These are phyloP conservation scores for Xylogone sp. DNA, from an alignment of 2,329 filamentous ascomycete genomes.

Conservation along the genomic window DNA sequence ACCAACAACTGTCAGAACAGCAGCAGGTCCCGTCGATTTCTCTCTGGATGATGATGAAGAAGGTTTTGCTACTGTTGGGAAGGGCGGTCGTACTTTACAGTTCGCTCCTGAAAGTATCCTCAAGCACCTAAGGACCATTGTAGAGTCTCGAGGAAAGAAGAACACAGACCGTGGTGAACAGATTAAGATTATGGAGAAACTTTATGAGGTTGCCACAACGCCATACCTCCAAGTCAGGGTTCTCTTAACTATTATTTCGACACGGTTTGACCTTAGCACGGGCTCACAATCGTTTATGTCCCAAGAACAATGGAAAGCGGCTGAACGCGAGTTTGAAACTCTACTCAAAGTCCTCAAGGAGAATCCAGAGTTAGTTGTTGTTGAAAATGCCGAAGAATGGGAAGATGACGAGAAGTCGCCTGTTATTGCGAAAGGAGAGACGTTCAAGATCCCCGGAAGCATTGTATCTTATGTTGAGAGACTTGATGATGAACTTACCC, in stretches of 20 bases:
- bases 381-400: slow-evolving; percentile 95
- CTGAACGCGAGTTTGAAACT: slow-evolving; percentile 77
- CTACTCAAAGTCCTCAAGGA: slow-evolving; percentile 77
- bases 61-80: slow-evolving; percentile 84
- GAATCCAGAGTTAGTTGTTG: slow-evolving; percentile 76
- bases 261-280: slow-evolving; percentile 87
- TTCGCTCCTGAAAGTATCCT: slow-evolving; percentile 98
- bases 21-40: slow-evolving; percentile 46
- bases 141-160: slow-evolving; percentile 97
- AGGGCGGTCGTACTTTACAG: slow-evolving; percentile 81
- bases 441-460: slow-evolving; percentile 85
- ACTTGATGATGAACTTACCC: slow-evolving; percentile 93
- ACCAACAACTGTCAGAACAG: slow-evolving; percentile 48
- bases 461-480: slow-evolving; percentile 92
- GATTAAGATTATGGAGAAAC: slow-evolving; percentile 96
- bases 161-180: slow-evolving; percentile 95
- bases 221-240: slow-evolving; percentile 95
- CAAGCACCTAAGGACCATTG: slow-evolving; percentile 88
- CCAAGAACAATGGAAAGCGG: slow-evolving; percentile 94
- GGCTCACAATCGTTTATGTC: slow-evolving; percentile 81
- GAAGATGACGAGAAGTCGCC: slow-evolving; percentile 97
- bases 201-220: slow-evolving; percentile 80
- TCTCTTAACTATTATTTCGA: slow-evolving; percentile 85
- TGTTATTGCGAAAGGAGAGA: slow-evolving; percentile 66
- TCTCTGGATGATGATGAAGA: slow-evolving; percentile 65